Percentiles rank a stretch among this genome's conserved stretches.
Evolutionary conservation across 2,329 filamentous ascomycete genomes (phyloP).

Genomic region (Verticillium albo-atrum): DNA sequence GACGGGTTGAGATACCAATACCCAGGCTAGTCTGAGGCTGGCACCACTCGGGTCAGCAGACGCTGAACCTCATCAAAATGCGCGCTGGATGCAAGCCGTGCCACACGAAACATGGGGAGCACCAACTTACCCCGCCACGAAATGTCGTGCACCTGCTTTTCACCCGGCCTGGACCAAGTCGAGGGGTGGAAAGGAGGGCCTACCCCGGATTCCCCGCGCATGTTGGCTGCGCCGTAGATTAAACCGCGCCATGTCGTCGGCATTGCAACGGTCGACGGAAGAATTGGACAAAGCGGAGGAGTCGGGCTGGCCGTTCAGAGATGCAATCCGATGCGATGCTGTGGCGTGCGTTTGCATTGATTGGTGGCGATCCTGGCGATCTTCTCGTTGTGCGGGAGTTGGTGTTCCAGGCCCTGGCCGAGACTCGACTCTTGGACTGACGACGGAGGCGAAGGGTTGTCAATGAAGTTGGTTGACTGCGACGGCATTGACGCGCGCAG

Average conservation of each 20-base stretch:
- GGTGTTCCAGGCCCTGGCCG: neutral
- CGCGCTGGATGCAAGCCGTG: neutral
- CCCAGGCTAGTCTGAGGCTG: neutral
- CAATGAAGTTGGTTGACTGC: too few relatives aligned
- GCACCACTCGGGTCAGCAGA: neutral
- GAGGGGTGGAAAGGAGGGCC: neutral
- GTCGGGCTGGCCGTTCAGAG: neutral
- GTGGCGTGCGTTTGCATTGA: neutral
- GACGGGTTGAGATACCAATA: neutral
- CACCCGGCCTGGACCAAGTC: neutral
- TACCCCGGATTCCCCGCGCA: neutral
- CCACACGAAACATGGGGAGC: neutral
- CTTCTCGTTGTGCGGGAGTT: neutral
- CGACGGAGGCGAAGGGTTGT: too few relatives aligned
- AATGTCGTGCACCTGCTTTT: neutral
- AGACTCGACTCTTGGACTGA: neutral
- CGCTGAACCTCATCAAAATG: neutral
- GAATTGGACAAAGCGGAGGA: neutral
- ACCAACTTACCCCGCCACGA: neutral
- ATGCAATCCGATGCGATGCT: neutral
- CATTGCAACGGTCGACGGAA: neutral
- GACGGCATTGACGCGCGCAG: too few relatives aligned
- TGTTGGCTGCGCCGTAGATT: neutral
- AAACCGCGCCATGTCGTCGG: neutral
- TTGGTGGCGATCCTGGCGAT: neutral